Conservation (phyloP, 345 rosid species). For the Lepidium africanum region DNA sequence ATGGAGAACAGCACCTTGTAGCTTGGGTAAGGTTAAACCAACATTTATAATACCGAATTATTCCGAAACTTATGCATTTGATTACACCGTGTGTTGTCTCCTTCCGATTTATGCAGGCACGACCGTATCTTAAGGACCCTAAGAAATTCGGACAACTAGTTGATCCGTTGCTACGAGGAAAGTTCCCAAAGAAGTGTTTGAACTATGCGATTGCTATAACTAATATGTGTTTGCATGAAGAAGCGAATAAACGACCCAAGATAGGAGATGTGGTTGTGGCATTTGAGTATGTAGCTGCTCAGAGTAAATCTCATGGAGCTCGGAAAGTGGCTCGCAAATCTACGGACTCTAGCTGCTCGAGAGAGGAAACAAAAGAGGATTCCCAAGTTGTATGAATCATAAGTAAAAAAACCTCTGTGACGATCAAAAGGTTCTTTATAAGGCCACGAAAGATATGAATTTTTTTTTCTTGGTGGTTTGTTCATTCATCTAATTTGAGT, state of each 20-base stretch:
- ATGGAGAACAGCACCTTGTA: conserved; percentile 70
- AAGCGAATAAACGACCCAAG: conserved; percentile 66
- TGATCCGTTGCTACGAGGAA: conserved; percentile 68
- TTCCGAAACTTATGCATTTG: not conserved
- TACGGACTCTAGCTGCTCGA: not conserved
- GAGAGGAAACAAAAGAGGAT: not conserved
- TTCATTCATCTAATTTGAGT: not conserved
- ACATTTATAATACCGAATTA: not conserved
- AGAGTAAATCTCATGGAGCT: conserved; percentile 25
- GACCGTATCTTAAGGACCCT: conserved; percentile 56
- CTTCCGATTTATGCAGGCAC: conserved; percentile 39
- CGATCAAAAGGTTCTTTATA: conserved; percentile 8
- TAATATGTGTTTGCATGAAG: conserved; percentile 86
- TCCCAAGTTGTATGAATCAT: not conserved
- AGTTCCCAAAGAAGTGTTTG: conserved; percentile 66
- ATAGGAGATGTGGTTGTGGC: conserved; percentile 82
- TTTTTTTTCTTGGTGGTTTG: not conserved
- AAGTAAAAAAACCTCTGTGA: conserved; percentile 9
- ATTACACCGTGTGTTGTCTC: not conserved
- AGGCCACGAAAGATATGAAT: not conserved
- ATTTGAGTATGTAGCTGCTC: conserved; percentile 59
- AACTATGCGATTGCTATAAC: conserved; percentile 78
- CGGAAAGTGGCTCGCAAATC: conserved; percentile 20
- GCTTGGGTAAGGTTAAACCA: conserved; percentile 54
- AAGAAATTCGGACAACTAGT: conserved; percentile 55